Evolutionary conservation across 176 grass and related monocot species (phyloP), one percentile per base, ranked within the genome.

Genomic region (Microstegium vimineum): DNA sequence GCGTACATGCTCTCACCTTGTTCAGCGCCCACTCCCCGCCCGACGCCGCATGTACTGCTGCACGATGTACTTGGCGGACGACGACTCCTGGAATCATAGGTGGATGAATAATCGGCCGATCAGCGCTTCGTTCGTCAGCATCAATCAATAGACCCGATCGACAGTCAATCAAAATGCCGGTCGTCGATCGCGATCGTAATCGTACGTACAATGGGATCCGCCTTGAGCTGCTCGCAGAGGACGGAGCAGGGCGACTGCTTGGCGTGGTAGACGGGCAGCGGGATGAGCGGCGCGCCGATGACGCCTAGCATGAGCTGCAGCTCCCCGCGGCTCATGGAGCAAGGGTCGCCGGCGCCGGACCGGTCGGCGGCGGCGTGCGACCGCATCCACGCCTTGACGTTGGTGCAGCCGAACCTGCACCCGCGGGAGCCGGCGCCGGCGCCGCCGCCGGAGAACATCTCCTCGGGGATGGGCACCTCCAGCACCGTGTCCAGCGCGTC

Each of bases 291-390:
- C 31, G 96, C 96, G 46, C 96, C 96, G 49, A 99, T 95, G 80
- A 99, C 93, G 62, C 96, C 96, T 25, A 95, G 93, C 93, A 95
- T 99, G 82, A 99, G 96, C 85, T 99, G 96, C 2, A 99, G 96
- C 87, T 99, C 96, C 4, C 82, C 83, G 22, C 93, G 91, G 69
- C 82, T 89, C 86, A 93, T 91, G 28, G 89, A 87, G 87, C 84
- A 82, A 0, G 93, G 89, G 60, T 90, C 87, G 13, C 88, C 88
- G 2, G 83, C 73, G 43, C 81, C 65, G 38, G 81, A 88, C 0
- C 85, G 84, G 47, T 89, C 89, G 59, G 82, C 63, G n/a, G n/a
- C n/a, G 0, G 78, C 86, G 77, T 94, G 90, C 62, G 93, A 75
- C 3, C 91, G 90, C 87, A 95, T 92, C 96, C 96, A 99, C 27